These are phyloP conservation scores for Tetrapisispora phaffii DNA, from an alignment of 805 yeast genomes.

Conservation along the genomic window DNA sequence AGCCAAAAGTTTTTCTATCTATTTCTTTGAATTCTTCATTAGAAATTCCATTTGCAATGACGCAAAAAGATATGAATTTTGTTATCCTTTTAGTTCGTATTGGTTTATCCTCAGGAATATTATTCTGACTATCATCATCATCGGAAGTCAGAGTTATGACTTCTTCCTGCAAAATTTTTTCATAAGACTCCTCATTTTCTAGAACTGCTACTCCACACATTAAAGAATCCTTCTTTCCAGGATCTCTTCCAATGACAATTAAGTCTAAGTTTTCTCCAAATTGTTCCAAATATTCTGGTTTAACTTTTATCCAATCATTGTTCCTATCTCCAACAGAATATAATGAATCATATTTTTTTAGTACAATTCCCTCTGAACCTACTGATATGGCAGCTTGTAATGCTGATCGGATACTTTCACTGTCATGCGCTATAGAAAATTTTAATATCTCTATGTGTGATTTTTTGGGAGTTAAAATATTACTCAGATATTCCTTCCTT, in stretches of 20 bases:
- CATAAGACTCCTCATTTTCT: slow-evolving; percentile 24
- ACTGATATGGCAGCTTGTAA: slow-evolving; percentile 48
- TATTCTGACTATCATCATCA: neutral
- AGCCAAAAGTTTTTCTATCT: slow-evolving; percentile 43
- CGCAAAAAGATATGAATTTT: slow-evolving; percentile 57
- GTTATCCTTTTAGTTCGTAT: slow-evolving; percentile 7
- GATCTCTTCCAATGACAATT: slow-evolving; percentile 66
- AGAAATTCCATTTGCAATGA: slow-evolving; percentile 78
- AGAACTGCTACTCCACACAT: slow-evolving; percentile 59
- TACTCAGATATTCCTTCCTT: slow-evolving; percentile 44
- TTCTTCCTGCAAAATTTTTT: slow-evolving; percentile 2
- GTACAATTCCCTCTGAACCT: slow-evolving; percentile 73
- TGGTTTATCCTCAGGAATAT: neutral
- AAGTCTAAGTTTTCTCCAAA: slow-evolving; percentile 83
- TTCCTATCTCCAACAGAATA: slow-evolving; percentile 56
- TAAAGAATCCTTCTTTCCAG: slow-evolving; percentile 58
- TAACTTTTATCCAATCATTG: slow-evolving; percentile 75
- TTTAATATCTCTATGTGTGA: slow-evolving; percentile 40
- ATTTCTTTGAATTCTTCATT: slow-evolving; percentile 51
- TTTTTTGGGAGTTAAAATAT: slow-evolving; percentile 36
- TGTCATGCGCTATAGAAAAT: slow-evolving; percentile 32
- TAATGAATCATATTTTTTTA: slow-evolving; percentile 51
- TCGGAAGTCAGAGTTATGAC: neutral
- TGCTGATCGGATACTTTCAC: slow-evolving; percentile 45
- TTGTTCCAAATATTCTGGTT: slow-evolving; percentile 81